Evolutionary conservation across 1,284 basidiomycete species (phyloP).

Genomic region (Volvariella volvacea): DNA sequence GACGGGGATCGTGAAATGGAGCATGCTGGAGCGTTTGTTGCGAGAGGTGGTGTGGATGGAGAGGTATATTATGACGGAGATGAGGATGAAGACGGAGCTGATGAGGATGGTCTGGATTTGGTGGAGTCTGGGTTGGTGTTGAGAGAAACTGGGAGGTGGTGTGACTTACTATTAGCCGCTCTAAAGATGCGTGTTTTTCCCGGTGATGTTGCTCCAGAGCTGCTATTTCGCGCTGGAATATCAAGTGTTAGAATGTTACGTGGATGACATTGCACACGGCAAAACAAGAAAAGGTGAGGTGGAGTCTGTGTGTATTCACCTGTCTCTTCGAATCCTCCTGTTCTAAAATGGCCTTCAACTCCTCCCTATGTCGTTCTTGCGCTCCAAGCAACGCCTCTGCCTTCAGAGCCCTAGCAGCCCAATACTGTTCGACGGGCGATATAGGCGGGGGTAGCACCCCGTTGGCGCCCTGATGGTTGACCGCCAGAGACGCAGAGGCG

Average conservation of each 20-base stretch:
- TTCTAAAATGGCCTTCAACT: conserved; percentile 33
- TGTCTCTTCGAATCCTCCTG: conserved; percentile 37
- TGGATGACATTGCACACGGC: too few relatives aligned
- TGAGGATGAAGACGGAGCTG: conserved; percentile 30
- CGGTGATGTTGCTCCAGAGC: conserved; percentile 32
- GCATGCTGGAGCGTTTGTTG: conserved; percentile 25
- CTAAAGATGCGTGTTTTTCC: conserved; percentile 38
- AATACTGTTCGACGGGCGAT: conserved; percentile 34
- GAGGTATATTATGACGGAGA: conserved; percentile 35
- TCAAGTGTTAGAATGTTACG: background rate
- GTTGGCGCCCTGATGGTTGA: background rate
- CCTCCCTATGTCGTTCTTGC: conserved; percentile 36
- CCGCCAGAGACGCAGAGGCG: too few relatives aligned
- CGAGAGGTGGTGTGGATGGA: conserved; percentile 19
- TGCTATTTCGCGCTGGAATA: conserved; percentile 34
- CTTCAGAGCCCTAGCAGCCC: conserved; percentile 53
- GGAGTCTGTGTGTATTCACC: too few relatives aligned
- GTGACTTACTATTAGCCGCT: conserved; percentile 46
- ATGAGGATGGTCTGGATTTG: conserved; percentile 33
- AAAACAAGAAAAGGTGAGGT: too few relatives aligned
- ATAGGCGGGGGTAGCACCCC: background rate
- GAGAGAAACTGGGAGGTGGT: background rate
- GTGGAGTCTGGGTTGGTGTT: conserved; percentile 1
- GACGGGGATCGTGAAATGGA: conserved; percentile 64
- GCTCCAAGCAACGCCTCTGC: conserved; percentile 51